phyloP scores from a whole-genome alignment of 2,329 filamentous ascomycete genomes.

The Xylaria sp. region DNA sequence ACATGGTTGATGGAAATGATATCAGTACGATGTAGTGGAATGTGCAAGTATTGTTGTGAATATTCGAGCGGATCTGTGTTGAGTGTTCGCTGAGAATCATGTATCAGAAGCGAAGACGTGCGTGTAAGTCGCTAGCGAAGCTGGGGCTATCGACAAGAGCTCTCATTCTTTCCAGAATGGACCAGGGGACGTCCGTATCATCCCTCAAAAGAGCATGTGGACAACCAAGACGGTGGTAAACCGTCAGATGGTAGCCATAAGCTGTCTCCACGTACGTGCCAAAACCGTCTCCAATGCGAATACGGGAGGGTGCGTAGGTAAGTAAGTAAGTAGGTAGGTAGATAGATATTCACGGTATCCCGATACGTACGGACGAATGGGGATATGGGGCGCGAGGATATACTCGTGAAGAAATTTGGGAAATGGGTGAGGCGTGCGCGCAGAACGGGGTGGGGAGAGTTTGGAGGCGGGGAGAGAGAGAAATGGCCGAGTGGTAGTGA shows the following conservation, averaged over 20 bases:
- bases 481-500: constrained; percentile 39
- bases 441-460: constrained; percentile 22
- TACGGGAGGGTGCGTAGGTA: background rate
- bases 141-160: constrained; percentile 2
- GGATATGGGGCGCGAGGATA: constrained; percentile 27
- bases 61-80: background rate
- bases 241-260: background rate
- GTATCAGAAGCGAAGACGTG: constrained; percentile 6
- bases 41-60: constrained; percentile 2
- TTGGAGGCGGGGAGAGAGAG: constrained; percentile 21
- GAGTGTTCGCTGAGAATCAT: constrained; percentile 8
- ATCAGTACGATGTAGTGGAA: background rate
- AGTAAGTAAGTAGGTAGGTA: background rate
- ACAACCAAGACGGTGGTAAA: background rate
- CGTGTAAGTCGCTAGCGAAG: constrained; percentile 25
- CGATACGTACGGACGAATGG: constrained; percentile 28
- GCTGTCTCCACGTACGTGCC: background rate
- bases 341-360: constrained; percentile 6
- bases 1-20: constrained; percentile 55
- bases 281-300: background rate
- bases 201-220: background rate
- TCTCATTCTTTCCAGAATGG: constrained; percentile 20
- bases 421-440: constrained; percentile 12
- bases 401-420: constrained; percentile 31
- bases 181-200: constrained; percentile 4